Conservation (phyloP, 1,284 basidiomycete species). For the Cutaneotrichosporon arboriforme region DNA sequence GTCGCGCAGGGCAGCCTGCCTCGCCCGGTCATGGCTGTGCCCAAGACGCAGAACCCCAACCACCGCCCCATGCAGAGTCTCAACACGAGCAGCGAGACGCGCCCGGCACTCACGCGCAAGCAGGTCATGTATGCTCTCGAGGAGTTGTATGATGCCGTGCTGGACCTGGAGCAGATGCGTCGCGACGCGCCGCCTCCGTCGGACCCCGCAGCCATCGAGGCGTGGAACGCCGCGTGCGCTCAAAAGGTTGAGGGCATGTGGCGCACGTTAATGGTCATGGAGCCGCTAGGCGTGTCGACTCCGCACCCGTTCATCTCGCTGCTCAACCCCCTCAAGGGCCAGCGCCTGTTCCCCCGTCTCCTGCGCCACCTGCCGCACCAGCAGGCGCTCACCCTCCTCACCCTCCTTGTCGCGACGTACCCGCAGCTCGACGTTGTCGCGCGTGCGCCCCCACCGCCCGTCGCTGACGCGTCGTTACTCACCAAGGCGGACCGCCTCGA, state of each 20-base stretch:
- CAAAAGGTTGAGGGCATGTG: slow-evolving; percentile 67
- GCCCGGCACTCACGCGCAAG: slow-evolving; percentile 68
- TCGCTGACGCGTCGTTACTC: slow-evolving; percentile 47
- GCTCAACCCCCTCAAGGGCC: slow-evolving; percentile 83
- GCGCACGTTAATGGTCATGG: slow-evolving; percentile 75
- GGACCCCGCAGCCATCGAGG: slow-evolving; percentile 56
- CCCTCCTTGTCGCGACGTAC: slow-evolving; percentile 90
- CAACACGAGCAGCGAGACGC: slow-evolving; percentile 43
- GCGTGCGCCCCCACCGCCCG: slow-evolving; percentile 60
- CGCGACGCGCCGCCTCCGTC: slow-evolving; percentile 63
- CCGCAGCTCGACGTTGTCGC: slow-evolving; percentile 84
- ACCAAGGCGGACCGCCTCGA: slow-evolving; percentile 56
- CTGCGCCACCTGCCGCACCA: slow-evolving; percentile 76
- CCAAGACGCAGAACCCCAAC: slow-evolving; percentile 47
- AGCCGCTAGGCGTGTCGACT: slow-evolving; percentile 83
- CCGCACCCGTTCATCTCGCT: slow-evolving; percentile 97
- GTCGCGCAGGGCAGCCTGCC: slow-evolving; percentile 63
- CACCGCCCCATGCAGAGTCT: slow-evolving; percentile 45
- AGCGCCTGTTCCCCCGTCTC: slow-evolving; percentile 81
- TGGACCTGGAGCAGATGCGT: slow-evolving; percentile 79
- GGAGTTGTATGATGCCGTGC: slow-evolving; percentile 74
- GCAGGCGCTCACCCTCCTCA: slow-evolving; percentile 78
- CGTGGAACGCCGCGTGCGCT: slow-evolving; percentile 59
- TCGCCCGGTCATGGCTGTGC: slow-evolving; percentile 84
- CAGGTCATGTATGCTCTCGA: slow-evolving; percentile 78